phyloP scores from a whole-genome alignment of 225 moss, liverwort and hornwort genomes.

The Anthoceros angustus region DNA sequence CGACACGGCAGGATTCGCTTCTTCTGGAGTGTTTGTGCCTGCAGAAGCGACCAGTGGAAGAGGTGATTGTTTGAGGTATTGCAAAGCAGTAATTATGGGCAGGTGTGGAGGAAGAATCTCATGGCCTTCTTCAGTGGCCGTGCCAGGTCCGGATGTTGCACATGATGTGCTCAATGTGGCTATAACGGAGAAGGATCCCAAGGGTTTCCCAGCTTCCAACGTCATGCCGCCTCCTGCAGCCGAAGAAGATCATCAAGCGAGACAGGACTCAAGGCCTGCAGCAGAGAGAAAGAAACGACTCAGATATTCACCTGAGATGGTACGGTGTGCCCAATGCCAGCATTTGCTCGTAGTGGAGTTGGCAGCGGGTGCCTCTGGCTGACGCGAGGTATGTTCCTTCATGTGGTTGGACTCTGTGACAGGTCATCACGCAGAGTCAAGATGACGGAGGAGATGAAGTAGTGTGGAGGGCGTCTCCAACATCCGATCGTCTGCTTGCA shows the following conservation, averaged over 20 bases:
- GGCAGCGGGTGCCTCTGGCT: neutral
- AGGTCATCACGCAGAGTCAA: slow-evolving; percentile 31
- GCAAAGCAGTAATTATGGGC: no score
- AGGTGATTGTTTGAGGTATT: no score
- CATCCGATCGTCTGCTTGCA: slow-evolving; percentile 34
- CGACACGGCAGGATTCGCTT: no score
- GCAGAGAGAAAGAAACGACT: neutral
- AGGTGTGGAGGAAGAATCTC: no score
- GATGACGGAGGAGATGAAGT: slow-evolving; percentile 34
- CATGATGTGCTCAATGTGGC: neutral
- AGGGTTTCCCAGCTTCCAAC: neutral
- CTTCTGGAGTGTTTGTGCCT: no score
- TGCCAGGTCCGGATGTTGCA: neutral
- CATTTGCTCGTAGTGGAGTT: no score
- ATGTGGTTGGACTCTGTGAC: neutral
- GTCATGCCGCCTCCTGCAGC: neutral
- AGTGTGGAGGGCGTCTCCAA: slow-evolving; percentile 38
- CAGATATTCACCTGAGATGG: neutral
- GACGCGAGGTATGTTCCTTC: neutral
- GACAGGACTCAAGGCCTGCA: neutral
- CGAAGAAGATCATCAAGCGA: neutral
- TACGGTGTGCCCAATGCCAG: neutral
- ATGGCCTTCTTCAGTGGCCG: no score
- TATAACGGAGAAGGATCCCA: neutral
- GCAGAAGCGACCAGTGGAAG: no score